Evolutionary conservation across 805 yeast genomes (phyloP), one percentile per base, ranked within the genome.

Genomic region (Lipomyces lipofer): DNA sequence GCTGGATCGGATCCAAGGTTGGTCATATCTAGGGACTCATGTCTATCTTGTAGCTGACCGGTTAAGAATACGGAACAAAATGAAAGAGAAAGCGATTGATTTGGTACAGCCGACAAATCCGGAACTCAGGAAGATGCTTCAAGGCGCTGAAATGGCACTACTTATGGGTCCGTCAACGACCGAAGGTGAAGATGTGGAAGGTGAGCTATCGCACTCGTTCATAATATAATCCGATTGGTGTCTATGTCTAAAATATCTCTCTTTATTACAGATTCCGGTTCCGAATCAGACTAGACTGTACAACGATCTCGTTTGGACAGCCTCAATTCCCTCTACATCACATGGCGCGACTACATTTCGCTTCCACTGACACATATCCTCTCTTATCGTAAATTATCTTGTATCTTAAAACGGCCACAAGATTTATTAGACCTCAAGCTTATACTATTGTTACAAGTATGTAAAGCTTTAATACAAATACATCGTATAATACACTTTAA

Each of bases 1-100:
- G 96, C 95, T 27, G 98, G 99, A 2, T 84, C 94, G 1, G 94
- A 91, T 70, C 88, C 95, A 2, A 75, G 68, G 62, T 64, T 13
- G 13, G 63, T 51, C 24, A 9, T 15, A 24, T 9, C 17, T 33
- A 13, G 21, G 21, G 15, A 21, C 22, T 19, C 19, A 21, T 36
- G 24, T 36, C 27, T 17, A 3, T 8, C 25, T 15, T n/a, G n/a
- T n/a, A n/a, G n/a, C n/a, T n/a, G n/a, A n/a, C n/a, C n/a, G n/a
- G n/a, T n/a, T n/a, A 24, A 62, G 78, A 47, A 67, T 79, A 15
- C 76, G 69, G 59, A 86, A 86, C 66, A 78, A 76, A 33, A 74
- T 76, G 36, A 88, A 88, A 22, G 78, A 84, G 64, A 87, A 80
- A 63, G 95, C 98, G 5, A 76, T 85, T 36, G 89, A 88, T 62